phyloP scores from a whole-genome alignment of 441 rosid genomes.

The Corymbia citriodora region DNA sequence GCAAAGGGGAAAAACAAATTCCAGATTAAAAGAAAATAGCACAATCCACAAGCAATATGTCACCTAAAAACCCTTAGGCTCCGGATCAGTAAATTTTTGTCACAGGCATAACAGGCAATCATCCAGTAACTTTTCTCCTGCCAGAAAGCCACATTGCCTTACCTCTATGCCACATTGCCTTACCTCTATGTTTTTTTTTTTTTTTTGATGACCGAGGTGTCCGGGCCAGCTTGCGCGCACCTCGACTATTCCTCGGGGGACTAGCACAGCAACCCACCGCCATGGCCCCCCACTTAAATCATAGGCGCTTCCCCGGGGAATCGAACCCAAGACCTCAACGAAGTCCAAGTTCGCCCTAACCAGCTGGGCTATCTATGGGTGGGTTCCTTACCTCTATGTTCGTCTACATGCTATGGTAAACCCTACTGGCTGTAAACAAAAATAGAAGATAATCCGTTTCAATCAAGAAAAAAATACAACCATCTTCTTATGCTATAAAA shows the following conservation, averaged over 20 bases:
- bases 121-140: not conserved
- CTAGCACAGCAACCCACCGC: too few relatives aligned
- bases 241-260: too few relatives aligned
- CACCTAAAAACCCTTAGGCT: not conserved
- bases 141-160: not conserved
- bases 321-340: too few relatives aligned
- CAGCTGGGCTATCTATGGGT: too few relatives aligned
- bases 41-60: not conserved
- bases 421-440: not conserved
- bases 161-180: too few relatives aligned
- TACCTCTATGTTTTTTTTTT: too few relatives aligned
- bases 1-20: not conserved
- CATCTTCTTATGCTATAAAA: not conserved
- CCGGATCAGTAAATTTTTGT: not conserved
- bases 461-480: not conserved
- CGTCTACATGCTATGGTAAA: not conserved
- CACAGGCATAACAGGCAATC: not conserved
- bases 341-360: too few relatives aligned
- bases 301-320: too few relatives aligned
- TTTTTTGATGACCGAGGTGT: too few relatives aligned
- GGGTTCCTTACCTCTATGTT: not conserved
- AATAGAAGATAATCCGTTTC: not conserved
- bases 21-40: not conserved
- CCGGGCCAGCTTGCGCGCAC: too few relatives aligned
- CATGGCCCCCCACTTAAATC: too few relatives aligned